phyloP scores from a whole-genome alignment of 129 eudicot genomes.

The Tanacetum coccineum region DNA sequence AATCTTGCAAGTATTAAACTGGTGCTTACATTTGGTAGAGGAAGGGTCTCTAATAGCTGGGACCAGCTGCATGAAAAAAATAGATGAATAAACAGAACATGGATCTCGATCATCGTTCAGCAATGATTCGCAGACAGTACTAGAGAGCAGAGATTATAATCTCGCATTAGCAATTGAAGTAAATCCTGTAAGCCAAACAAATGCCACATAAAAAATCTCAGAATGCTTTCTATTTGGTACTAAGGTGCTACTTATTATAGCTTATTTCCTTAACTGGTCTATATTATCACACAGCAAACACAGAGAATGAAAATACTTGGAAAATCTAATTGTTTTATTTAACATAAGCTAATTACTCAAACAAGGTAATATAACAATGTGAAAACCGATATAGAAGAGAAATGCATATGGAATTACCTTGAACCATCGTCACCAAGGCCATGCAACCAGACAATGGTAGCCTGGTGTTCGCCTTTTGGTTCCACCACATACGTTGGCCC shows the following conservation, averaged over 20 bases:
- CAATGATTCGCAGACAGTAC: slow-evolving; percentile 2
- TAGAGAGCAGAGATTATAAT: slow-evolving; percentile 10
- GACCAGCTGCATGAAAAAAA: slow-evolving; percentile 58
- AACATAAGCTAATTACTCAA: not conserved
- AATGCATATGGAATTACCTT: slow-evolving; percentile 37
- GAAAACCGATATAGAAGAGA: not conserved
- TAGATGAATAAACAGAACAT: slow-evolving; percentile 6
- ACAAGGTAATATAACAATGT: not conserved
- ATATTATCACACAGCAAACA: not conserved
- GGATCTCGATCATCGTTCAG: slow-evolving; percentile 1
- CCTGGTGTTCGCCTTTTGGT: slow-evolving; percentile 80
- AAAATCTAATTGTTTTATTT: not conserved
- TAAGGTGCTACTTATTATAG: not conserved
- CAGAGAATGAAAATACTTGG: not conserved
- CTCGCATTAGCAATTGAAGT: slow-evolving; percentile 16
- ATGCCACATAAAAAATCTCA: not conserved
- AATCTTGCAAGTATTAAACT: slow-evolving; percentile 1
- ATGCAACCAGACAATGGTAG: slow-evolving; percentile 80
- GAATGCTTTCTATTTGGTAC: not conserved
- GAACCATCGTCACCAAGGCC: slow-evolving; percentile 80
- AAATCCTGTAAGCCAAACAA: slow-evolving; percentile 15
- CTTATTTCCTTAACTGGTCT: not conserved
- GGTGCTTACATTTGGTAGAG: slow-evolving; percentile 63
- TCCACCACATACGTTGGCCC: slow-evolving; percentile 64
- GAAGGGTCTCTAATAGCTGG: slow-evolving; percentile 65